Evolutionary conservation across 768 basidiomycete genomes (phyloP).

Genomic region (Leccinum broughii): DNA sequence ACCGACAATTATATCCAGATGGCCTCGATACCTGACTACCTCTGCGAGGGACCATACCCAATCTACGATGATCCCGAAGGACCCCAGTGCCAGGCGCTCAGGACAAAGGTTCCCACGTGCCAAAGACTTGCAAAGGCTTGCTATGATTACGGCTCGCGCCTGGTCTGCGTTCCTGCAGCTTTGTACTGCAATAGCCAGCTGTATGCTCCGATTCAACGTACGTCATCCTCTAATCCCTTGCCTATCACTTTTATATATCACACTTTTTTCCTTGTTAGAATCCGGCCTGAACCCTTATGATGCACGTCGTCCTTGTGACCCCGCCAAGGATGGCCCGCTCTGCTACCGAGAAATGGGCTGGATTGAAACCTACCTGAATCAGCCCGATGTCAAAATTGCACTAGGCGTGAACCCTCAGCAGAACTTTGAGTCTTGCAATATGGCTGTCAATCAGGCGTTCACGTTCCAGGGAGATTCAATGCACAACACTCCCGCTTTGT

Average conservation of each 20-base stretch:
- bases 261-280: constrained; percentile 38
- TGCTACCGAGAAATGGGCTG: constrained; percentile 82
- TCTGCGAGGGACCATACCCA: constrained; percentile 79
- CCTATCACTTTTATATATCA: not conserved
- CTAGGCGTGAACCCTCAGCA: constrained; percentile 66
- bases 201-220: constrained; percentile 68
- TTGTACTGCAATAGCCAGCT: constrained; percentile 82
- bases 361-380: constrained; percentile 90
- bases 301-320: constrained; percentile 75
- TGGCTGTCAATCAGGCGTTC: constrained; percentile 81
- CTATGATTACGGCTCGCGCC: constrained; percentile 57
- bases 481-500: constrained; percentile 75
- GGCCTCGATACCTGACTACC: constrained; percentile 77
- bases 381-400: constrained; percentile 70
- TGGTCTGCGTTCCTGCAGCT: constrained; percentile 71
- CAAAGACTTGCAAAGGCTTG: constrained; percentile 72
- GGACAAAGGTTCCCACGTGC: constrained; percentile 70
- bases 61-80: constrained; percentile 72
- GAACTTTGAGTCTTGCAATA: constrained; percentile 72
- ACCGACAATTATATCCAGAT: constrained; percentile 85
- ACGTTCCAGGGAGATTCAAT: constrained; percentile 80
- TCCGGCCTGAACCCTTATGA: constrained; percentile 90
- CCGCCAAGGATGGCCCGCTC: constrained; percentile 62
- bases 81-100: constrained; percentile 62
- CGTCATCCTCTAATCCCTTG: constrained; percentile 24